phyloP scores from a whole-genome alignment of 1,284 basidiomycete genomes.

The Puccinia coronata region DNA sequence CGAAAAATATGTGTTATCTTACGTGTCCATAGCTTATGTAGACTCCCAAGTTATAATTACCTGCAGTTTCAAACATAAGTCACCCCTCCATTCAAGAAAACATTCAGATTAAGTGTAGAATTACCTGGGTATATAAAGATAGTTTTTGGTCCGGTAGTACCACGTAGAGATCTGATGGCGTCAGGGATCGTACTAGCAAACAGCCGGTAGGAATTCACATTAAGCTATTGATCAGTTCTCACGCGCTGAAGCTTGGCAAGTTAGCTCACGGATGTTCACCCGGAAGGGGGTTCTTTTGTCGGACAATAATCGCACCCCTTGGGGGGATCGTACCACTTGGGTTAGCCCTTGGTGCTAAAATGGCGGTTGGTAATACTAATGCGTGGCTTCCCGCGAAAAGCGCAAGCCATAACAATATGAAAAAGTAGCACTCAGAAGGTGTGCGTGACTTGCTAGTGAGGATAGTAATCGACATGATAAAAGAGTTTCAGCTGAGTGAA shows the following conservation, averaged over 20 bases:
- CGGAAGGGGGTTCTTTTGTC: conserved; percentile 13
- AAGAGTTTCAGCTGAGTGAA: too few relatives aligned
- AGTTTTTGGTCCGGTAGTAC: conserved; percentile 4
- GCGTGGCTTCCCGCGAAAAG: background rate
- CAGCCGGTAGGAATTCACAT: background rate
- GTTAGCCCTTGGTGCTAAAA: background rate
- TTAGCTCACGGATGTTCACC: conserved; percentile 23
- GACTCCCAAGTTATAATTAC: conserved; percentile 8
- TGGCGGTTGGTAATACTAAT: background rate
- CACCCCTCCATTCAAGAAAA: background rate
- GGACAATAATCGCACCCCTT: conserved; percentile 8
- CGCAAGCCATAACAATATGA: background rate
- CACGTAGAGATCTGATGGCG: conserved; percentile 2
- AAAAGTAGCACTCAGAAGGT: background rate
- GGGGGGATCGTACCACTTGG: background rate
- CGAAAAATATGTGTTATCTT: background rate
- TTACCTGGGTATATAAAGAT: conserved; percentile 35
- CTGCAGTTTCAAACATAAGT: background rate
- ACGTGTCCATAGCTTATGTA: conserved; percentile 17
- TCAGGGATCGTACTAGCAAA: conserved; percentile 21
- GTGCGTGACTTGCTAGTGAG: background rate
- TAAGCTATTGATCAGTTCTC: background rate
- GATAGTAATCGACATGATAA: background rate
- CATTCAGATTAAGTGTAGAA: background rate
- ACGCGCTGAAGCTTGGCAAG: background rate